These are phyloP conservation scores for Pulveroboletus sp. DNA, from an alignment of 768 basidiomycete species.

Conservation along the genomic window DNA sequence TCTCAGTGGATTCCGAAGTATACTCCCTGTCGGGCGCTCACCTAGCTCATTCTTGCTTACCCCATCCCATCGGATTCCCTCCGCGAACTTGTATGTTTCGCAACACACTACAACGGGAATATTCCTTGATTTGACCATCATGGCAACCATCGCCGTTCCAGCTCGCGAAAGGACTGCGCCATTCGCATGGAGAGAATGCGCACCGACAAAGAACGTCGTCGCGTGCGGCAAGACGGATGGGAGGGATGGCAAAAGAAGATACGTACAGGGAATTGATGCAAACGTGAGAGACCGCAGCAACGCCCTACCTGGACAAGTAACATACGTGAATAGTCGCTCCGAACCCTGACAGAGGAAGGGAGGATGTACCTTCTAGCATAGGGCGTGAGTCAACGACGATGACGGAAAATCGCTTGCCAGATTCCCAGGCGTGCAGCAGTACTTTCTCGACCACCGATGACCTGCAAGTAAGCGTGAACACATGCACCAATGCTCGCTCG, in stretches of 20 bases:
- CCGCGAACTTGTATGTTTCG: conserved; percentile 98
- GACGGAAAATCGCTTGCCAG: conserved; percentile 79
- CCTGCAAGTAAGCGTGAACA: conserved; percentile 36
- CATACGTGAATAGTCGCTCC: not conserved
- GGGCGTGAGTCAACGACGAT: conserved; percentile 95
- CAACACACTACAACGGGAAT: conserved; percentile 96
- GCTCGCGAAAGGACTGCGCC: conserved; percentile 92
- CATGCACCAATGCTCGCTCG: not conserved
- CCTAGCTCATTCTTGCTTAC: conserved; percentile 97
- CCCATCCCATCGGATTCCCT: conserved; percentile 86
- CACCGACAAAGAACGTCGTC: conserved; percentile 83
- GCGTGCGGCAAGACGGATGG: conserved; percentile 76
- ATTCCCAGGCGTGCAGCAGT: conserved; percentile 67
- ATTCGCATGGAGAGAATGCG: conserved; percentile 92
- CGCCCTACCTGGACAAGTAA: conserved; percentile 57
- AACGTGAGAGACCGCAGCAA: conserved; percentile 66
- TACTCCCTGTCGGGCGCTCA: conserved; percentile 29
- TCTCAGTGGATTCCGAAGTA: conserved; percentile 1
- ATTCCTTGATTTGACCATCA: conserved; percentile 86
- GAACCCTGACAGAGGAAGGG: not conserved
- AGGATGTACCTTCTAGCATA: conserved; percentile 70
- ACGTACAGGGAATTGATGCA: conserved; percentile 77
- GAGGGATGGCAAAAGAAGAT: conserved; percentile 84
- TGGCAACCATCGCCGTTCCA: conserved; percentile 92
- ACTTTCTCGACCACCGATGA: conserved; percentile 94